These are phyloP conservation scores for Phytophthora pluvialis DNA, from an alignment of 352 stramenopile genomes.

Conservation along the genomic window DNA sequence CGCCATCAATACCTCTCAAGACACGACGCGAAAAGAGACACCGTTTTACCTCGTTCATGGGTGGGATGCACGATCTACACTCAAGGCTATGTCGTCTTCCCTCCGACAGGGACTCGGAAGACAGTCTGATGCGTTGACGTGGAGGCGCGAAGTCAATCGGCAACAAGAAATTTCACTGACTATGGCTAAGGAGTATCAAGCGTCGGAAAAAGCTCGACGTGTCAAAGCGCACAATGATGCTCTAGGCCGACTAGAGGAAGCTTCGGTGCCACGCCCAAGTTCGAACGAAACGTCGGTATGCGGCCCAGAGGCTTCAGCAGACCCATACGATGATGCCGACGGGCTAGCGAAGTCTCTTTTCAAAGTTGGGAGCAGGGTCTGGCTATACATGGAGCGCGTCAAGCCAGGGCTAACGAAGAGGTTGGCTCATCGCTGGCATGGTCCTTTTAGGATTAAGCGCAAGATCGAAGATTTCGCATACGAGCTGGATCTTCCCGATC, in stretches of 20 bases:
- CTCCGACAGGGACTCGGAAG: not conserved
- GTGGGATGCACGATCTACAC: not conserved
- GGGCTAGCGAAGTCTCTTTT: not conserved
- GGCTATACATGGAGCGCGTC: slow-evolving; percentile 15
- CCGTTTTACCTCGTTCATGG: not conserved
- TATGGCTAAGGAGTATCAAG: slow-evolving; percentile 10
- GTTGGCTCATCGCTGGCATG: not conserved
- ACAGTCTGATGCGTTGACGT: not conserved
- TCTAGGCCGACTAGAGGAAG: not conserved
- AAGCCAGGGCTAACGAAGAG: slow-evolving; percentile 1
- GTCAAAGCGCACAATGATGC: slow-evolving; percentile 8
- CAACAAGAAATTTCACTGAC: slow-evolving; percentile 7
- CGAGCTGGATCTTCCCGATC: no score
- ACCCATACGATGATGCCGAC: not conserved
- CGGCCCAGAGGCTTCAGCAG: no score
- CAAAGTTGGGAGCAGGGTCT: not conserved
- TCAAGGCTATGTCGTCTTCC: not conserved
- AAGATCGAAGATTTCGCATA: not conserved
- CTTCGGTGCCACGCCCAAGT: not conserved
- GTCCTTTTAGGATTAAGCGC: not conserved
- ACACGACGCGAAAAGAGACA: not conserved
- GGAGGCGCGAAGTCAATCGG: slow-evolving; percentile 1
- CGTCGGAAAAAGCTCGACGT: slow-evolving; percentile 2
- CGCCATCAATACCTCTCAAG: not conserved
- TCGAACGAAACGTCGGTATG: not conserved